Evolutionary conservation across 129 eudicot genomes (phyloP).

Genomic region (Centaurea solstitialis): DNA sequence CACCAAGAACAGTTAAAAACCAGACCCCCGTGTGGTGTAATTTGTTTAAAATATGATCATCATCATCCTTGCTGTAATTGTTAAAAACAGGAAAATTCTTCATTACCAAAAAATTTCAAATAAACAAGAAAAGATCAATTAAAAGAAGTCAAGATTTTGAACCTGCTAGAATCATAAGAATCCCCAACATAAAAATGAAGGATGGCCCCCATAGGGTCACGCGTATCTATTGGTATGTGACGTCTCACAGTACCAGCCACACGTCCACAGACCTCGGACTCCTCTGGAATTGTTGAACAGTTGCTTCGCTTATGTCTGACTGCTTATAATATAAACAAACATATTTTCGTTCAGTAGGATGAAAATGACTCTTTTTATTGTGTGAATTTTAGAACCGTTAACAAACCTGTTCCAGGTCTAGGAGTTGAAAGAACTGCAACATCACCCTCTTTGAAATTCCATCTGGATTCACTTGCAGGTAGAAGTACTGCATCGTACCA

Average conservation of each 20-base stretch:
- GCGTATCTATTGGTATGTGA: constrained; percentile 83
- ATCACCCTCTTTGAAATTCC: constrained; percentile 95
- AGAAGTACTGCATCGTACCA: constrained; percentile 84
- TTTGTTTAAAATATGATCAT: constrained; percentile 75
- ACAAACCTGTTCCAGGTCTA: constrained; percentile 80
- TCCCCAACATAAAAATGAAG: constrained; percentile 96
- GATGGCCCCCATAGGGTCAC: constrained; percentile 81
- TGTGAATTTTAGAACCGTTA: background rate
- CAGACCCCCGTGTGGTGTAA: constrained; percentile 77
- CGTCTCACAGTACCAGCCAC: constrained; percentile 95
- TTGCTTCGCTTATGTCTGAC: constrained; percentile 60
- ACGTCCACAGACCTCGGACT: constrained; percentile 76
- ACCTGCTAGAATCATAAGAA: constrained; percentile 79
- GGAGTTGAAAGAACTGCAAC: constrained; percentile 95
- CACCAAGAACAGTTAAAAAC: constrained; percentile 83
- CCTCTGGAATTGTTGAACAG: constrained; percentile 45
- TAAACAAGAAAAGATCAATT: background rate
- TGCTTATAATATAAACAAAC: constrained; percentile 31
- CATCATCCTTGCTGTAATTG: constrained; percentile 54
- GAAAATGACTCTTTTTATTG: background rate
- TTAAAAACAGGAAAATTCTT: constrained; percentile 2
- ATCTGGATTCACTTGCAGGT: constrained; percentile 72
- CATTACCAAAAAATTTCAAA: background rate
- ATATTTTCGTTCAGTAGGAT: constrained; percentile 1
- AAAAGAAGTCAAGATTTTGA: background rate